Evolutionary conservation across 305 asterid species (phyloP).

Genomic region (Fraxinus baroniana): DNA sequence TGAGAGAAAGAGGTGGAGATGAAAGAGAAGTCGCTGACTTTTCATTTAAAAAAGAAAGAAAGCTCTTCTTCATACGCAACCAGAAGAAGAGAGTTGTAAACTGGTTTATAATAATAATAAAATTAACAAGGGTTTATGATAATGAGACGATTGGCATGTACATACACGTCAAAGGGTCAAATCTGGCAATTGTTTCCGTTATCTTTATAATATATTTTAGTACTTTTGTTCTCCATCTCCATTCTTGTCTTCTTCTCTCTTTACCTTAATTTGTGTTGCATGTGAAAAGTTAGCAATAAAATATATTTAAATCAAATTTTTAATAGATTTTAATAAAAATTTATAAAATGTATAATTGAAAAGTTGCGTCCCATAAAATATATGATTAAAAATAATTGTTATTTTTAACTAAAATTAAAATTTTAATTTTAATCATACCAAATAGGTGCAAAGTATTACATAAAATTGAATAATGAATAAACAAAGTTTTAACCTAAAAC

Average conservation of each 20-base stretch:
- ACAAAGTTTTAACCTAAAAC: not conserved
- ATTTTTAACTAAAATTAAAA: too few relatives aligned
- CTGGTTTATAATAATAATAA: conserved; percentile 16
- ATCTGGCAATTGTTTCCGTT: conserved; percentile 22
- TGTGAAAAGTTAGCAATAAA: not conserved
- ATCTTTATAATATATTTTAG: too few relatives aligned
- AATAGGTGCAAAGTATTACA: too few relatives aligned
- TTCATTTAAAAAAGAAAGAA: conserved; percentile 25
- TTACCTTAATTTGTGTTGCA: not conserved
- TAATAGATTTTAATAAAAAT: too few relatives aligned
- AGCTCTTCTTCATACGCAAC: conserved; percentile 38
- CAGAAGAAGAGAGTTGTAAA: conserved; percentile 18
- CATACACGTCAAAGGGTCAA: conserved; percentile 18
- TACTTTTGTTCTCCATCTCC: not conserved
- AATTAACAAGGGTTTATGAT: conserved; percentile 22
- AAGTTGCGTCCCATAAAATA: too few relatives aligned
- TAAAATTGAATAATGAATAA: too few relatives aligned
- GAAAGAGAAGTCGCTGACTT: conserved; percentile 52
- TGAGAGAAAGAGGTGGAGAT: conserved; percentile 9
- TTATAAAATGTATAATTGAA: too few relatives aligned
- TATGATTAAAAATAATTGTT: too few relatives aligned
- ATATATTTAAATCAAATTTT: too few relatives aligned
- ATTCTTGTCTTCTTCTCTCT: not conserved
- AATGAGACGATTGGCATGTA: conserved; percentile 6
- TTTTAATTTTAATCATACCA: too few relatives aligned